These are phyloP conservation scores for Protomyces gravidus DNA, from an alignment of 1,139 yeast species.

Conservation along the genomic window DNA sequence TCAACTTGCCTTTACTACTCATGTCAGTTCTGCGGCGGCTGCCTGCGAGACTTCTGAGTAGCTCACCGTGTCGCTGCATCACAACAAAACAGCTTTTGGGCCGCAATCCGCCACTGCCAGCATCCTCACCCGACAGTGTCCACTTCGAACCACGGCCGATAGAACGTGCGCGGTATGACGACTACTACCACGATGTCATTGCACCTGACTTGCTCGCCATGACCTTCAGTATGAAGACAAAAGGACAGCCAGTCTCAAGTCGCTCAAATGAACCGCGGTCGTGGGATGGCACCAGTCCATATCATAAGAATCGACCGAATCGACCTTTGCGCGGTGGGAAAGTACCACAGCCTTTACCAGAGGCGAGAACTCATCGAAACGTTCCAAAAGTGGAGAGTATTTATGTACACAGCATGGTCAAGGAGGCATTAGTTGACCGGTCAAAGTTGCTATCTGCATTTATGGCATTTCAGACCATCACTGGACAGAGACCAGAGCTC, in stretches of 20 bases:
- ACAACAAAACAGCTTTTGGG: conserved; percentile 21
- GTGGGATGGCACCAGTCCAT: conserved; percentile 89
- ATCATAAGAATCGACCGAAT: conserved; percentile 72
- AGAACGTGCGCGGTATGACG: conserved; percentile 52
- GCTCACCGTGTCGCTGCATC: background rate
- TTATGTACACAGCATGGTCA: conserved; percentile 69
- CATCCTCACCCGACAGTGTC: conserved; percentile 10
- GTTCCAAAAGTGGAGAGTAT: conserved; percentile 67
- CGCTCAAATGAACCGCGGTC: conserved; percentile 69
- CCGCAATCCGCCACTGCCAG: conserved; percentile 18
- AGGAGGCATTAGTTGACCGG: conserved; percentile 66
- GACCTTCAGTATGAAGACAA: conserved; percentile 58
- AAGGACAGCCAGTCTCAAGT: conserved; percentile 37
- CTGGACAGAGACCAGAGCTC: conserved; percentile 77
- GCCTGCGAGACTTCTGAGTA: background rate
- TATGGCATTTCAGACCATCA: conserved; percentile 83
- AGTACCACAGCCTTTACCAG: conserved; percentile 68
- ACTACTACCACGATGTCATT: conserved; percentile 68
- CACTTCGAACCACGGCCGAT: conserved; percentile 24
- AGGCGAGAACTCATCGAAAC: conserved; percentile 60
- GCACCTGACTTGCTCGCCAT: conserved; percentile 73
- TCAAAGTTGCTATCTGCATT: conserved; percentile 74
- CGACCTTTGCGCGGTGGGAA: conserved; percentile 45
- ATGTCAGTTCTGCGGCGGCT: background rate
- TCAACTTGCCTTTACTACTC: background rate